These are phyloP conservation scores for Trichoderma hamatum DNA, from an alignment of 2,329 filamentous ascomycete genomes.

Conservation along the genomic window DNA sequence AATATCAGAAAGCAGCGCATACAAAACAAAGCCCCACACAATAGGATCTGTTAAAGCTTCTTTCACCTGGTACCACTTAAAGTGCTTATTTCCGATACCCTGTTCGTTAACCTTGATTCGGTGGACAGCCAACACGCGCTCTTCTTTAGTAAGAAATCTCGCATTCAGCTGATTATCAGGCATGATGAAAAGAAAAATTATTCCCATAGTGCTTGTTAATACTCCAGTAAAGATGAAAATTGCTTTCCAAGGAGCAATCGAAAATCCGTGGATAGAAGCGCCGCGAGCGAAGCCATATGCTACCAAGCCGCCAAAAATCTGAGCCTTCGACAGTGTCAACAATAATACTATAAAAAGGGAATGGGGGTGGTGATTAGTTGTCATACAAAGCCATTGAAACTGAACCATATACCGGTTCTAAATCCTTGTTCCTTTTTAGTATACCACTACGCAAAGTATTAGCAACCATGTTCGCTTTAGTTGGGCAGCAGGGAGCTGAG, in stretches of 20 bases:
- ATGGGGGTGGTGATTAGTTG: background rate
- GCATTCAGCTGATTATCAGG: conserved; percentile 27
- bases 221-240: conserved; percentile 27
- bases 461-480: background rate
- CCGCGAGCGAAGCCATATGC: conserved; percentile 27
- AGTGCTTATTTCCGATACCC: conserved; percentile 70
- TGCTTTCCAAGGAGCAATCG: conserved; percentile 27
- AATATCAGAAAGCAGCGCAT: conserved; percentile 21
- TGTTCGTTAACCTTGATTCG: conserved; percentile 67
- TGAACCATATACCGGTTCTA: conserved; percentile 25
- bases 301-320: conserved; percentile 26
- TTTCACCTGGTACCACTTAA: conserved; percentile 63
- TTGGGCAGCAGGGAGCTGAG: background rate
- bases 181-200: conserved; percentile 25
- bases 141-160: conserved; percentile 24
- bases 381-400: conserved; percentile 27
- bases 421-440: conserved; percentile 25
- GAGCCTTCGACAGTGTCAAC: conserved; percentile 6
- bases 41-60: conserved; percentile 28
- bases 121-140: conserved; percentile 30
- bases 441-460: conserved; percentile 13
- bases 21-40: conserved; percentile 25
- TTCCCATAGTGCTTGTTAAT: conserved; percentile 22
- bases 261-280: conserved; percentile 17
- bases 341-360: background rate